Evolutionary conservation across 2,329 filamentous ascomycete species (phyloP), one percentile per base, ranked within the genome.

Genomic region (Chaetomiaceae sp.): DNA sequence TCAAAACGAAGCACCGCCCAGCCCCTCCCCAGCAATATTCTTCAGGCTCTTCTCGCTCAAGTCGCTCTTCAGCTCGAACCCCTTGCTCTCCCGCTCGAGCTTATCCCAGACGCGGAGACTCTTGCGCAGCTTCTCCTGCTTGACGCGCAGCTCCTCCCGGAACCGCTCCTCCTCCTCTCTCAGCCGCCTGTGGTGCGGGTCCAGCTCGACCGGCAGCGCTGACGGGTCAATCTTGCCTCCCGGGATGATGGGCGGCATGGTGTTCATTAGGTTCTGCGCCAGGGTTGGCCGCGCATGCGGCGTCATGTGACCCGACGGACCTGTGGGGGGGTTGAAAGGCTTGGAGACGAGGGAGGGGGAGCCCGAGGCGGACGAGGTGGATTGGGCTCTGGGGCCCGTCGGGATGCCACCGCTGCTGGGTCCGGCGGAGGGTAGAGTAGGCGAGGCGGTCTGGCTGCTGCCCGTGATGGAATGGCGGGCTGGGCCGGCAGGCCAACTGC

Each of bases 131-230:
- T 75, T 75, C 37, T 82, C 80, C 61, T 82, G 75, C 62, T 79
- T 80, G 21, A 60, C 61, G 18, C 75, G 71, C 27, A 80, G 66
- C 48, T 83, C 80, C 37, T 77, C 73, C 1, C 80, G 73, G 32
- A 81, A 61, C 56, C 75, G 76, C 64, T 82, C 80, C 61, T 82
- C 80, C 41, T 84, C 80, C 34, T 82, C 79, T 53, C 72, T 73
- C 10, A 82, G 70, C 54, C 77, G 78, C 30, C 72, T 70, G 58
- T 74, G 76, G 63, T 81, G 77, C n/a, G 73, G 65, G 56, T 81
- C 78, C 14, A 81, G 66, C 38, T 83, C 80, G 14, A 79, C 77
- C 0, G 71, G 70, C 7, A 66, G 65, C 37, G 77, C 71, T 1
- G 72, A 64, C 60, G 75, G 72, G 54, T 81, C 79, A 18, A 79